These are phyloP conservation scores for Cyberlindnera nakhonratchasimensis DNA, from an alignment of 805 yeast genomes.

Conservation along the genomic window DNA sequence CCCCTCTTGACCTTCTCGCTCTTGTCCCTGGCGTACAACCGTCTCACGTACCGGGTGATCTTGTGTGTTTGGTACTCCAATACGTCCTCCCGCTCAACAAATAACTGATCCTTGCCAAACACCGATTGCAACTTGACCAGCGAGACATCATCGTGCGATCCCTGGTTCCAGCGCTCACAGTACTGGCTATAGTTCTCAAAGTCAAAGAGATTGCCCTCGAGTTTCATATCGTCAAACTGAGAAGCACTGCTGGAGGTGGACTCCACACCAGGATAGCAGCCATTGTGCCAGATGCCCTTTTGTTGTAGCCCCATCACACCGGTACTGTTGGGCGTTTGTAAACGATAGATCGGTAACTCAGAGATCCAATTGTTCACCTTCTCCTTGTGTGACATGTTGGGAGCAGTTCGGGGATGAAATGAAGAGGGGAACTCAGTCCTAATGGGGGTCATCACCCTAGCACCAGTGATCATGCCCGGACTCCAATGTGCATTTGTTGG, in stretches of 20 bases:
- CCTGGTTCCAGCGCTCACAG: background rate
- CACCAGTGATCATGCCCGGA: background rate
- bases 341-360: slow-evolving; percentile 47
- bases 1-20: slow-evolving; percentile 3
- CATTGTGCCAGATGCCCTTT: slow-evolving; percentile 32
- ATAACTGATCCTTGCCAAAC: slow-evolving; percentile 22
- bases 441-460: slow-evolving; percentile 1
- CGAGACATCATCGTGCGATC: background rate
- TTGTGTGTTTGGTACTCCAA: slow-evolving; percentile 51
- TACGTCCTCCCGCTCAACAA: slow-evolving; percentile 43
- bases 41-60: slow-evolving; percentile 44
- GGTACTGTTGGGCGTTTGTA: slow-evolving; percentile 14
- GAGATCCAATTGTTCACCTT: slow-evolving; percentile 65
- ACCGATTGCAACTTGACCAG: background rate
- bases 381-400: slow-evolving; percentile 63
- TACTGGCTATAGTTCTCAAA: background rate
- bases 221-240: slow-evolving; percentile 2
- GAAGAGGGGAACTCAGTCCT: slow-evolving; percentile 36
- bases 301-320: slow-evolving; percentile 2
- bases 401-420: slow-evolving; percentile 60
- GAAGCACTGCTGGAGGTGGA: slow-evolving; percentile 21
- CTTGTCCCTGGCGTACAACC: slow-evolving; percentile 33
- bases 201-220: background rate
- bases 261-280: slow-evolving; percentile 51
- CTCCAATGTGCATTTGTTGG: background rate